Percentiles rank a stretch among this genome's conserved stretches.
Evolutionary conservation across 2,329 filamentous ascomycete species (phyloP).

Genomic region (Hypoxylon sp.): DNA sequence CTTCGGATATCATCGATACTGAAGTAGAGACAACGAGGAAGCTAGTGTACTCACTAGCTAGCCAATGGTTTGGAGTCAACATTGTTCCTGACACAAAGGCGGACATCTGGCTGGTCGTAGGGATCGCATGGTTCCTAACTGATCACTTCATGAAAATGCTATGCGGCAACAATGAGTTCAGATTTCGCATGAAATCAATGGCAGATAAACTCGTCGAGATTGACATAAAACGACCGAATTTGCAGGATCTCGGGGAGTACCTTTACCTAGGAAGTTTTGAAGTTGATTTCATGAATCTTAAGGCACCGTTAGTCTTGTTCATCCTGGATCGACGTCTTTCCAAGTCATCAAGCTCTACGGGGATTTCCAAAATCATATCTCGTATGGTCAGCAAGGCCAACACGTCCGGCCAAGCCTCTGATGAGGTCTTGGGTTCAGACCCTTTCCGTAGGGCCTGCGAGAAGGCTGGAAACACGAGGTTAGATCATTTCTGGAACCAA

Average conservation of each 20-base stretch:
- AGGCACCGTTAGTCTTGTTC: slow-evolving; percentile 91
- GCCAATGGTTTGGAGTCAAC: slow-evolving; percentile 95
- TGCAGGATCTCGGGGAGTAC: slow-evolving; percentile 83
- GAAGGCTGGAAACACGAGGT: slow-evolving; percentile 86
- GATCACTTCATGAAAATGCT: slow-evolving; percentile 92
- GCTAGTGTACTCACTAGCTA: slow-evolving; percentile 86
- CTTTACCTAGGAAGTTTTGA: slow-evolving; percentile 88
- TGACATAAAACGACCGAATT: slow-evolving; percentile 85
- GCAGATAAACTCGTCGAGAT: slow-evolving; percentile 85
- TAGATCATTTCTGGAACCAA: slow-evolving; percentile 93
- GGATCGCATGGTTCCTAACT: slow-evolving; percentile 94
- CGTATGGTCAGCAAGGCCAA: slow-evolving; percentile 89
- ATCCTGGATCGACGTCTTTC: slow-evolving; percentile 92
- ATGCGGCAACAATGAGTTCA: slow-evolving; percentile 94
- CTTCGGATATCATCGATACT: slow-evolving; percentile 86
- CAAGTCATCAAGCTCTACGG: slow-evolving; percentile 88
- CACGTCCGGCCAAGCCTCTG: slow-evolving; percentile 71
- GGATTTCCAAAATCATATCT: slow-evolving; percentile 87
- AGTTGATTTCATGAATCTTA: slow-evolving; percentile 89
- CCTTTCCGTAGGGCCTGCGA: slow-evolving; percentile 88
- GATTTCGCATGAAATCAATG: slow-evolving; percentile 88
- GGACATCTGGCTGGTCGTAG: slow-evolving; percentile 91
- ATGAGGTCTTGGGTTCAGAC: slow-evolving; percentile 80
- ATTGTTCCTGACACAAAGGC: slow-evolving; percentile 85
- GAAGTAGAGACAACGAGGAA: slow-evolving; percentile 85